Evolutionary conservation across 31 red algal genomes (phyloP).

Genomic region (Pterothamnion heteromorphum): DNA sequence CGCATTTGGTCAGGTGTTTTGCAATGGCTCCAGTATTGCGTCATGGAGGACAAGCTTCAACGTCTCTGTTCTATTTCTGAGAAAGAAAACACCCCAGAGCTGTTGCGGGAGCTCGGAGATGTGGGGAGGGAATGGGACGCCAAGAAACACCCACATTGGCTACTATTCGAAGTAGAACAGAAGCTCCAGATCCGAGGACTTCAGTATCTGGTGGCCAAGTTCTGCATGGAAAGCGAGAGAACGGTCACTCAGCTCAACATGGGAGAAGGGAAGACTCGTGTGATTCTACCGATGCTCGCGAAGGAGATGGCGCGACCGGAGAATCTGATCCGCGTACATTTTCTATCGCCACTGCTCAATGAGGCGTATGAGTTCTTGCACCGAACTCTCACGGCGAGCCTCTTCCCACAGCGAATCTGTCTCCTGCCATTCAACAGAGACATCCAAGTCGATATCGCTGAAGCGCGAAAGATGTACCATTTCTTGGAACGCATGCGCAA

Average conservation of each 20-base stretch:
- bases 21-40: not conserved
- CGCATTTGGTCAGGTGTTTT: not conserved
- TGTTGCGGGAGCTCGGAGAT: not conserved
- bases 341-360: not conserved
- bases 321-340: not conserved
- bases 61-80: not conserved
- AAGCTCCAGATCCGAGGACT: not conserved
- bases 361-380: conserved; percentile 1
- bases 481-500: not conserved
- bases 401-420: not conserved
- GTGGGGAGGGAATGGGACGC: not conserved
- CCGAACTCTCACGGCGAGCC: not conserved
- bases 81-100: not conserved
- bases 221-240: not conserved
- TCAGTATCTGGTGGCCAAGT: not conserved
- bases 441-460: not conserved
- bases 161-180: conserved; percentile 13
- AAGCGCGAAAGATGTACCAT: not conserved
- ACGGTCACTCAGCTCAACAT: not conserved
- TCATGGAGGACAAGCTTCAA: not conserved
- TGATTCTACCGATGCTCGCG: not conserved
- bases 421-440: not conserved
- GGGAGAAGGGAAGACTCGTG: not conserved
- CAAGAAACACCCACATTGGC: not conserved
- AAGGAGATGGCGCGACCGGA: not conserved